A percentile compares a stretch with the other conserved stretches of the same genome.
Conservation (phyloP, 2,329 filamentous ascomycete genomes). For the Massarina eburnea region DNA sequence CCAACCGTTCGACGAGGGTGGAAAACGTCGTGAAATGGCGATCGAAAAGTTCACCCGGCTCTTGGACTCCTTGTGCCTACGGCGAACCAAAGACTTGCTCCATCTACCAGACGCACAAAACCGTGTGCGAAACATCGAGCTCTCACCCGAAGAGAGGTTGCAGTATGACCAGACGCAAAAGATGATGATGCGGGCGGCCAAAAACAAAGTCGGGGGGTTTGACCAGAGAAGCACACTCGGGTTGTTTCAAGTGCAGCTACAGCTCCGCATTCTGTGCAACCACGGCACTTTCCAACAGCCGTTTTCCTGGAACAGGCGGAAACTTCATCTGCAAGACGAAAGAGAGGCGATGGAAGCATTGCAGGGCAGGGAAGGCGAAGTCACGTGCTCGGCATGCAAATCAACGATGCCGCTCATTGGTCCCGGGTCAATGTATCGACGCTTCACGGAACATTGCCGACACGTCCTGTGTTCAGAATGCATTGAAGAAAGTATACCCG, state of each 20-base stretch:
- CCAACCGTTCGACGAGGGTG: constrained; percentile 40
- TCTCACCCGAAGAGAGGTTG: constrained; percentile 33
- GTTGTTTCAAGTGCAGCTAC: constrained; percentile 51
- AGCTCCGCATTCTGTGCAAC: constrained; percentile 54
- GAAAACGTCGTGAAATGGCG: constrained; percentile 19
- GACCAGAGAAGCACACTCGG: constrained; percentile 45
- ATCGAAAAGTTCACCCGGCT: constrained; percentile 29
- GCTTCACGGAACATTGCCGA: constrained; percentile 25
- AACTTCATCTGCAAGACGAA: constrained; percentile 38
- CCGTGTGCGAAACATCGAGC: constrained; percentile 26
- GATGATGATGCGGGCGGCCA: constrained; percentile 44
- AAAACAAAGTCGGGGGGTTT: constrained; percentile 40
- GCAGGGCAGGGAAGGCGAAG: constrained; percentile 25
- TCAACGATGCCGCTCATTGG: constrained; percentile 25
- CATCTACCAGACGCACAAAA: constrained; percentile 37
- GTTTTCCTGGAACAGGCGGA: constrained; percentile 47
- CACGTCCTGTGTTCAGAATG: constrained; percentile 42
- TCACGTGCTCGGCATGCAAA: constrained; percentile 34
- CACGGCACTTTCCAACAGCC: constrained; percentile 53
- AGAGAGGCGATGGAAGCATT: constrained; percentile 35
- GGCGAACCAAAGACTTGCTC: constrained; percentile 47
- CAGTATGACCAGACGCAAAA: constrained; percentile 35
- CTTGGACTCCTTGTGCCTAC: constrained; percentile 45
- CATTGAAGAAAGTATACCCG: constrained; percentile 23
- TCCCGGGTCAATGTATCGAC: constrained; percentile 22